Base-by-base conservation (phyloP, 768 basidiomycete genomes). In the Boletus insuetus region DNA sequence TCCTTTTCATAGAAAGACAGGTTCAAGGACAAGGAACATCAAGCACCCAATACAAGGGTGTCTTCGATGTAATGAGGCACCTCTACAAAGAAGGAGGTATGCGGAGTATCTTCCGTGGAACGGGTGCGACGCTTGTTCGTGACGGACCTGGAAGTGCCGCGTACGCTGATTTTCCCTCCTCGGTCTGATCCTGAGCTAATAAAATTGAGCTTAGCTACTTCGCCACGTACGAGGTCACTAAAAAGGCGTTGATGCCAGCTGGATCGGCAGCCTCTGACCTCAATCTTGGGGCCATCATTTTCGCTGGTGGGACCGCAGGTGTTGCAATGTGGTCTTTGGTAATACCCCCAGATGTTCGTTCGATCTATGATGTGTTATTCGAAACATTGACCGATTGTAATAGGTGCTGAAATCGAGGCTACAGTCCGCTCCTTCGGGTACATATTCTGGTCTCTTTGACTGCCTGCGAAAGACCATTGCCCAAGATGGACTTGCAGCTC, bases 291-390 rank as follows among this genome's bases (percentile, higher is more conserved):
- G 88, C 90, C 17, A 82, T 98, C 63, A 89, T 98, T 61, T 55
- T 94, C 51, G 94, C 96, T 49, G 97, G 97, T 60, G 97, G 95
- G 50, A 86, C 83, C 39, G 97, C 97, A 2, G 97, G 97, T 62
- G 83, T 98, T 6, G 94, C 94, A 37, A 98, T 99, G 97, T 99
- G 97, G 97, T 79, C 90, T 17, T 79, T 98, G 62, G 96, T 92
- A 24, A 97, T 99, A 62, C 97, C 97, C 46, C 95, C 96, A 44
- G 96, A 99, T 71, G 95, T 94, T 65, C 60, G 89, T 77, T 32
- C 16, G 9, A 38, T 51, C 20, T 39, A 14, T 38, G 42, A 22
- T 29, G 40, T 14, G 26, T 17, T 39, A 17, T 44, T 40, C 32
- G 35, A 37, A 19, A 31, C 52, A 58, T 29, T 65, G 29, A 63